Conservation (phyloP, 1,284 basidiomycete genomes). For the Cutaneotrichosporon arboriforme region DNA sequence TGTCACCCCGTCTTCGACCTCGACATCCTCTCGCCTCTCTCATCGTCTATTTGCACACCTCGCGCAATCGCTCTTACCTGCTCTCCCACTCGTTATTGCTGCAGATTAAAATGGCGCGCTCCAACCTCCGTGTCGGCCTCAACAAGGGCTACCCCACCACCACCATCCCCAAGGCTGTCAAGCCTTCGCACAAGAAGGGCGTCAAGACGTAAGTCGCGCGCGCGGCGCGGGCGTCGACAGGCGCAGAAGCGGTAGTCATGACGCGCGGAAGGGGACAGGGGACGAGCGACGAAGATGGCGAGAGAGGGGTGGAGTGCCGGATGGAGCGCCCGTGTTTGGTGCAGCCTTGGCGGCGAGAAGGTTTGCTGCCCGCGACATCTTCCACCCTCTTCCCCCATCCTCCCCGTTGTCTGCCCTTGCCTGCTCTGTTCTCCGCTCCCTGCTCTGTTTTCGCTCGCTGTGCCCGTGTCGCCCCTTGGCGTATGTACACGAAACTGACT, state of each 20-base stretch:
- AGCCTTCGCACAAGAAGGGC: slow-evolving; percentile 92
- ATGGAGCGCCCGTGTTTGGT: too few relatives aligned
- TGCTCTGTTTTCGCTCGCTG: background rate
- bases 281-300: background rate
- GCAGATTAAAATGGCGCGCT: slow-evolving; percentile 18
- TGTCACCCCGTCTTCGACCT: too few relatives aligned
- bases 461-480: background rate
- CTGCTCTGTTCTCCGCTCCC: too few relatives aligned
- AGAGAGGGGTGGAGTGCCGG: background rate
- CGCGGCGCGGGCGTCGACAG: too few relatives aligned
- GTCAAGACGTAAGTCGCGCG: slow-evolving; percentile 52
- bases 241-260: too few relatives aligned
- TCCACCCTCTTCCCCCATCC: too few relatives aligned
- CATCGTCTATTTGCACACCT: background rate
- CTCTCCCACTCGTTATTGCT: background rate
- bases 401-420: too few relatives aligned
- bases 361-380: background rate
- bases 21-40: background rate
- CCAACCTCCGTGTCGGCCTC: slow-evolving; percentile 83
- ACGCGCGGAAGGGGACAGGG: background rate
- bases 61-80: background rate
- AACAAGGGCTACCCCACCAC: slow-evolving; percentile 94
- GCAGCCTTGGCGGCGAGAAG: background rate
- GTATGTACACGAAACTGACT: background rate
- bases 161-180: slow-evolving; percentile 67